These are phyloP conservation scores for Setomelanomma holmii DNA, from an alignment of 2,329 filamentous ascomycete genomes.

Conservation along the genomic window DNA sequence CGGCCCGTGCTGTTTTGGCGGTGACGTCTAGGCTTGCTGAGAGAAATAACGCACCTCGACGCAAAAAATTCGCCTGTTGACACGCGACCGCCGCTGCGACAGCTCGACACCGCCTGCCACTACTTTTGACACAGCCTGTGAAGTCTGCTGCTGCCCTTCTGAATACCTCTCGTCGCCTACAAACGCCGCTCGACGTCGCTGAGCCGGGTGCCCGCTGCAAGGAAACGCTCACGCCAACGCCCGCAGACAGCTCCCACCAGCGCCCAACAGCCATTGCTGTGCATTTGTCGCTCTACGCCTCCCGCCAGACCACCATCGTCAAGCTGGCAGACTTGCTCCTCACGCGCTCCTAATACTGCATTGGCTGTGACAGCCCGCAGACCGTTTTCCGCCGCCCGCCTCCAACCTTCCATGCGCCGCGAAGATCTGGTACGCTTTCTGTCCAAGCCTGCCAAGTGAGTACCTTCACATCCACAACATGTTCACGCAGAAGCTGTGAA, in stretches of 20 bases:
- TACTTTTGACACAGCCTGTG: conserved; percentile 2
- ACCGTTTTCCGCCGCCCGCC: conserved; percentile 24
- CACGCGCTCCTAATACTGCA: conserved; percentile 31
- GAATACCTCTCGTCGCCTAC: conserved; percentile 11
- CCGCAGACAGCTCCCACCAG: conserved; percentile 8
- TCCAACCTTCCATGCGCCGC: conserved; percentile 77
- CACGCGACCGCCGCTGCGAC: conserved; percentile 22
- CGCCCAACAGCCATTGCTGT: conserved; percentile 29
- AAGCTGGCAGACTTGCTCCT: conserved; percentile 43
- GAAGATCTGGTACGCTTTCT: conserved; percentile 91
- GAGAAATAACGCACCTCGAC: conserved; percentile 23
- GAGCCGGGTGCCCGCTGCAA: not conserved
- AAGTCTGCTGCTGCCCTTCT: conserved; percentile 4
- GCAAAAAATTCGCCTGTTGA: conserved; percentile 18
- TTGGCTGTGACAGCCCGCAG: conserved; percentile 49
- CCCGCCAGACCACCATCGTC: conserved; percentile 23
- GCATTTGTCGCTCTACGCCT: conserved; percentile 10
- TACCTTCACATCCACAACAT: conserved; percentile 16
- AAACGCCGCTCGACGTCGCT: not conserved
- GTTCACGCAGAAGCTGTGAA: not conserved
- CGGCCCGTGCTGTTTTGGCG: conserved; percentile 20
- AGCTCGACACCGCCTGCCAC: conserved; percentile 9
- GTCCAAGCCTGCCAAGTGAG: conserved; percentile 92
- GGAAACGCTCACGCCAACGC: not conserved
- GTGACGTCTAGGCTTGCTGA: conserved; percentile 19